These are phyloP conservation scores for Cryptococcus depauperatus DNA, from an alignment of 1,284 basidiomycete species.

Conservation along the genomic window DNA sequence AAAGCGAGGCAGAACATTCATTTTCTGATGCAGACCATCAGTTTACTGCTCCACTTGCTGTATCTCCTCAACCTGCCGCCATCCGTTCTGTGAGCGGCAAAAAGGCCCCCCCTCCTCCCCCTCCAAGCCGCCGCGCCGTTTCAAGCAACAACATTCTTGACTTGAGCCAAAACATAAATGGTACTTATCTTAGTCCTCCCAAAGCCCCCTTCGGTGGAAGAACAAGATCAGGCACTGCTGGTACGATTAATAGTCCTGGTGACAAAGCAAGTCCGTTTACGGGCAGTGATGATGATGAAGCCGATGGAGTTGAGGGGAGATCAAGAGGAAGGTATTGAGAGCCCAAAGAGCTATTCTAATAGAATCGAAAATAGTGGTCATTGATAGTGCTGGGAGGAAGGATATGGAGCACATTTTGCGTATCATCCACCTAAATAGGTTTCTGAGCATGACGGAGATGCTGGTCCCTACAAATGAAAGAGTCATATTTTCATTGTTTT, in stretches of 20 bases:
- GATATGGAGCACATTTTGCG: too few species aligned
- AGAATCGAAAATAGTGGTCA: too few species aligned
- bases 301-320: too few species aligned
- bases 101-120: conserved; percentile 49
- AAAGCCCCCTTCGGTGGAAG: conserved; percentile 2
- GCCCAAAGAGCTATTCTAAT: too few species aligned
- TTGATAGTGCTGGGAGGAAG: too few species aligned
- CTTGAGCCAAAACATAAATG: not conserved
- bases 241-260: conserved; percentile 1
- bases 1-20: conserved; percentile 13
- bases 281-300: conserved; percentile 27
- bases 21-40: conserved; percentile 28
- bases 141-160: conserved; percentile 20
- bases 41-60: conserved; percentile 21
- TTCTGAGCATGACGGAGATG: too few species aligned
- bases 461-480: too few species aligned
- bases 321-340: too few species aligned
- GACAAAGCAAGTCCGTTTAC: conserved; percentile 32
- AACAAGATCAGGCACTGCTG: conserved; percentile 6
- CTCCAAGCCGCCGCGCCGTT: conserved; percentile 41
- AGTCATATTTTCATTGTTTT: too few species aligned
- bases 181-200: conserved; percentile 10
- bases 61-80: conserved; percentile 14
- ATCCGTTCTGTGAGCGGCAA: conserved; percentile 21
- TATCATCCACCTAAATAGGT: too few species aligned